Evolutionary conservation across 441 rosid genomes (phyloP).

Genomic region (Biscutella auriculata): DNA sequence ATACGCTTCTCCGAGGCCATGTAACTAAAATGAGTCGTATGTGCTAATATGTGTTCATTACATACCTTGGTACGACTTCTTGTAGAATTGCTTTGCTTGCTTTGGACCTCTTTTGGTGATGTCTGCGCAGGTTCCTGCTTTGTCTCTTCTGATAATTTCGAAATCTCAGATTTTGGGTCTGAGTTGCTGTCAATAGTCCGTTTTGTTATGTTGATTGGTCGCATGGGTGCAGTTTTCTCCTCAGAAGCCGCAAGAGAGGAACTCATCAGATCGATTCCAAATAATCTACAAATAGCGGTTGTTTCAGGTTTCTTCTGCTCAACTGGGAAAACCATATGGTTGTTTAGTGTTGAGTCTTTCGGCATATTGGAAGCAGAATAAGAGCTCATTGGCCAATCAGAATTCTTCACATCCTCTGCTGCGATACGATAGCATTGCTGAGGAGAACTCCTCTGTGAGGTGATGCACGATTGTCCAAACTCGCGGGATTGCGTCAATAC

Average conservation of each 20-base stretch:
- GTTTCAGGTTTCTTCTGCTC: constrained; percentile 32
- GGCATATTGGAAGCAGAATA: constrained; percentile 31
- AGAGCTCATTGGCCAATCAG: constrained; percentile 42
- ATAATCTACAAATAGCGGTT: constrained; percentile 33
- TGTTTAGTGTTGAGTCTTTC: constrained; percentile 29
- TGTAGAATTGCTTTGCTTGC: constrained; percentile 32
- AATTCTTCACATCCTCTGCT: constrained; percentile 35
- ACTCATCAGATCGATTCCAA: constrained; percentile 51
- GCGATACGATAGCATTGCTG: constrained; percentile 32
- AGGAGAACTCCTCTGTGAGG: constrained; percentile 12
- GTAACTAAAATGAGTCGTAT: neutral
- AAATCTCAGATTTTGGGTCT: constrained; percentile 40
- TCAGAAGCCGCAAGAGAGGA: constrained; percentile 17
- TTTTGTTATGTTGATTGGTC: constrained; percentile 11
- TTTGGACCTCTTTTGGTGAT: constrained; percentile 51
- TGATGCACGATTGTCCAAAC: constrained; percentile 20
- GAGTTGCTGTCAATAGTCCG: constrained; percentile 29
- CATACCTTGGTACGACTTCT: constrained; percentile 50
- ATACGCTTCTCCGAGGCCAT: neutral
- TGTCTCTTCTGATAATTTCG: constrained; percentile 40
- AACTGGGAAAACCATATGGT: constrained; percentile 24
- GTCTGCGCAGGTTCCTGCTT: constrained; percentile 32
- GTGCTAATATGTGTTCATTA: neutral
- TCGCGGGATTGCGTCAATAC: constrained; percentile 27
- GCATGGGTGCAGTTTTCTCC: constrained; percentile 22